Conservation (phyloP, 2,329 filamentous ascomycete genomes). For the Arthrinium phaeospermum region DNA sequence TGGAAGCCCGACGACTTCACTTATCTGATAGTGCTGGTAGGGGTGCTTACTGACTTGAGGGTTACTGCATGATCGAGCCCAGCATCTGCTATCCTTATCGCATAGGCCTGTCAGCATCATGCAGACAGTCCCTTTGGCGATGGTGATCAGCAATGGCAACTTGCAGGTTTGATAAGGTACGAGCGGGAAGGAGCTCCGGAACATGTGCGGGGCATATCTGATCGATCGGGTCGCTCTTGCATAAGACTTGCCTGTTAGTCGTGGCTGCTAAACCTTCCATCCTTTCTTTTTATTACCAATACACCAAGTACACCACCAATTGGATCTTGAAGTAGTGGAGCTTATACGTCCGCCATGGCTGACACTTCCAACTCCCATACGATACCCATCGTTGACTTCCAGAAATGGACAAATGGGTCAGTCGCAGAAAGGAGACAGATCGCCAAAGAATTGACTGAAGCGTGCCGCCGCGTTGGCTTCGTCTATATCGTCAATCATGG, state of each 20-base stretch:
- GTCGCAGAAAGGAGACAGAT: constrained; percentile 31
- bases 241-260: background rate
- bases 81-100: background rate
- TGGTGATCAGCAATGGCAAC: background rate
- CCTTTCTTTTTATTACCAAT: background rate
- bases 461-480: constrained; percentile 41
- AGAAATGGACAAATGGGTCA: constrained; percentile 30
- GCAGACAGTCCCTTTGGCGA: background rate
- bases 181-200: background rate
- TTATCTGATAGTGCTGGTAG: background rate
- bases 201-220: background rate
- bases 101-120: background rate
- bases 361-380: background rate
- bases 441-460: constrained; percentile 35
- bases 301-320: background rate
- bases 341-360: background rate
- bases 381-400: constrained; percentile 37
- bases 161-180: background rate
- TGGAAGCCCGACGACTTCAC: background rate
- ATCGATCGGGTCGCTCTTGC: background rate
- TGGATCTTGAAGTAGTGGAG: background rate
- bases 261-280: background rate
- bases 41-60: background rate
- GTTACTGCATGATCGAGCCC: too few relatives aligned
- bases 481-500: constrained; percentile 38